Percentiles rank a stretch among this genome's conserved stretches.
Conservation (phyloP, 371 early-diverging fungal genomes). For the Syncephalis plumigaleata region DNA sequence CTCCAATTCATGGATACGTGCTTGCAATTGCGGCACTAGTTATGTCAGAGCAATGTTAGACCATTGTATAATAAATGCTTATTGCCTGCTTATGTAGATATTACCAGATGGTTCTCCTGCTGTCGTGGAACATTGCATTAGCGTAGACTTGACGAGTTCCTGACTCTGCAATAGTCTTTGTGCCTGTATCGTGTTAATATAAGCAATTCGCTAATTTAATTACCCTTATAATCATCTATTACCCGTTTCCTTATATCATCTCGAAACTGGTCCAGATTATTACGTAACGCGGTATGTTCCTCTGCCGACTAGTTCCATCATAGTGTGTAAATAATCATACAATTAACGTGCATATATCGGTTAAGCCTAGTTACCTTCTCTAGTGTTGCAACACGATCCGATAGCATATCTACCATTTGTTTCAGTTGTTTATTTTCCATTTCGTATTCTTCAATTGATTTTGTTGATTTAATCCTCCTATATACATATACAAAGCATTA, state of each 20-base stretch:
- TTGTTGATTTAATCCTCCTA: conserved; percentile 6
- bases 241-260: conserved; percentile 7
- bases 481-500: background rate
- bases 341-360: background rate
- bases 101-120: too few relatives aligned
- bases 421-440: conserved; percentile 55
- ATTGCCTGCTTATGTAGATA: too few relatives aligned
- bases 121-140: too few relatives aligned
- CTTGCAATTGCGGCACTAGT: background rate
- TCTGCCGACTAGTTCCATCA: conserved; percentile 1
- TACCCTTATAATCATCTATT: background rate
- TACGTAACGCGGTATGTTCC: conserved; percentile 5
- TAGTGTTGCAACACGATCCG: conserved; percentile 32
- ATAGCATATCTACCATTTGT: conserved; percentile 32
- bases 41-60: too few relatives aligned
- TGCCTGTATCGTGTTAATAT: too few relatives aligned
- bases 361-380: conserved; percentile 32
- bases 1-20: conserved; percentile 3
- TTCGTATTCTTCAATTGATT: conserved; percentile 37
- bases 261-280: conserved; percentile 4
- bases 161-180: too few relatives aligned
- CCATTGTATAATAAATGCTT: too few relatives aligned
- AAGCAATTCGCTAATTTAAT: too few relatives aligned
- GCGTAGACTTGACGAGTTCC: too few relatives aligned
- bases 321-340: background rate